Base-by-base conservation (phyloP, 2,329 filamentous ascomycete genomes). In the Sordariomycetes sp. region DNA sequence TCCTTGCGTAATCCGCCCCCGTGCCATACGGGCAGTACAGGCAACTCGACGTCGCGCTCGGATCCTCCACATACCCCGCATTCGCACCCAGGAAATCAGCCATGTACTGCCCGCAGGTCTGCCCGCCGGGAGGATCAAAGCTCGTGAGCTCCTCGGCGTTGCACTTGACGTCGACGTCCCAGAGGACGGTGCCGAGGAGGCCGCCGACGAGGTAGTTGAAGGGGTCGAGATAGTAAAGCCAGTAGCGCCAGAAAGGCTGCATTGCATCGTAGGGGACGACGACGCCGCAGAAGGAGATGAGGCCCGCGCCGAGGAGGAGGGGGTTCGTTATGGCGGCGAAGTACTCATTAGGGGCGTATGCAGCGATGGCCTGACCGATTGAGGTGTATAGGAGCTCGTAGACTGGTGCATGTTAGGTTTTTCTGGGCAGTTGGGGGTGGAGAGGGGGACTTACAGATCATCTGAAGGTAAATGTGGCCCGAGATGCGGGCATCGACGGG, bases 251-350 rank as follows among this genome's bases (percentile, higher is more conserved):
- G 68, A 90, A 90, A 0, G 68, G 63, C 10, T 81, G 79, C 22
- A 90, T 75, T 25, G 77, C 75, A 0, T 64, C 64, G 61, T 85
- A 88, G 0, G 86, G 86, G 0, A 90, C 86, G 4, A 89, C 73
- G 1, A 90, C 85, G 61, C 87, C 87, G 62, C 86, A 89, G 72
- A 91, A 90, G 1, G 78, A 80, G 10, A 89, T 76, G 2, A 89
- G 72, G 48, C 45, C 45, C n/a, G 81, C 66, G 64, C 77, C 74
- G 57, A 84, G 69, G 13, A 84, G 57, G 0, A 84, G 64, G 0
- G 80, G 80, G 61, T 83, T 84, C 60, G 76, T 74, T 5, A 84
- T 71, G 0, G 78, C 71, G 0, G 81, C 81, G 52, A 83, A 82
- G 12, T 81, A 75, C 36, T 76, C 79, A 60, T 81, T 84, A 0